Evolutionary conservation across 164 flowering plant species (phyloP).

Genomic region (Stephania cephalantha): DNA sequence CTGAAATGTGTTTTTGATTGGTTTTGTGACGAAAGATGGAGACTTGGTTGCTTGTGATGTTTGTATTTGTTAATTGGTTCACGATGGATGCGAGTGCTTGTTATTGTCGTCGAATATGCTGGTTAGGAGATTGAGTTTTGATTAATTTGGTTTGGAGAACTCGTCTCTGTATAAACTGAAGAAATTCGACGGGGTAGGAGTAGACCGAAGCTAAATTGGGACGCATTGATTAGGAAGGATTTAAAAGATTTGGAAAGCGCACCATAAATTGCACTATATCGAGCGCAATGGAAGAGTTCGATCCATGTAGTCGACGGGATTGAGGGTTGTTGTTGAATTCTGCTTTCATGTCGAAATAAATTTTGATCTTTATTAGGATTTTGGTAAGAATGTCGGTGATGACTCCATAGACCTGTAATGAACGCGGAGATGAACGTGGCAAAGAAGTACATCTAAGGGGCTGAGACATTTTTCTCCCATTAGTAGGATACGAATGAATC

Average conservation of each 20-base stretch:
- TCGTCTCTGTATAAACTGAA: background rate
- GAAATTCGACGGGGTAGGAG: too few species aligned
- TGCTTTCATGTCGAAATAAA: background rate
- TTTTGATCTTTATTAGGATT: background rate
- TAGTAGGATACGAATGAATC: background rate
- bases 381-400: slow-evolving; percentile 7
- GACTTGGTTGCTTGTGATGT: background rate
- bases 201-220: too few species aligned
- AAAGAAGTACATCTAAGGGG: slow-evolving; percentile 21
- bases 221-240: too few species aligned
- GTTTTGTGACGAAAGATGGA: background rate
- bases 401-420: slow-evolving; percentile 35
- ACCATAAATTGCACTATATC: too few species aligned
- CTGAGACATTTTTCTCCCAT: slow-evolving; percentile 13
- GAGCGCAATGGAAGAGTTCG: too few species aligned
- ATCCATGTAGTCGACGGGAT: background rate
- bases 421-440: slow-evolving; percentile 18
- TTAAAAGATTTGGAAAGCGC: too few species aligned
- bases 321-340: background rate
- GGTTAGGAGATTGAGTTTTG: background rate
- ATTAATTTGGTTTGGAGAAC: too few species aligned
- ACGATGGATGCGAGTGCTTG: background rate
- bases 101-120: background rate
- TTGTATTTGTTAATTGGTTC: background rate
- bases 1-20: background rate